Evolutionary conservation across 345 rosid genomes (phyloP), one percentile per base, ranked within the genome.

Genomic region (Brassica cretica): DNA sequence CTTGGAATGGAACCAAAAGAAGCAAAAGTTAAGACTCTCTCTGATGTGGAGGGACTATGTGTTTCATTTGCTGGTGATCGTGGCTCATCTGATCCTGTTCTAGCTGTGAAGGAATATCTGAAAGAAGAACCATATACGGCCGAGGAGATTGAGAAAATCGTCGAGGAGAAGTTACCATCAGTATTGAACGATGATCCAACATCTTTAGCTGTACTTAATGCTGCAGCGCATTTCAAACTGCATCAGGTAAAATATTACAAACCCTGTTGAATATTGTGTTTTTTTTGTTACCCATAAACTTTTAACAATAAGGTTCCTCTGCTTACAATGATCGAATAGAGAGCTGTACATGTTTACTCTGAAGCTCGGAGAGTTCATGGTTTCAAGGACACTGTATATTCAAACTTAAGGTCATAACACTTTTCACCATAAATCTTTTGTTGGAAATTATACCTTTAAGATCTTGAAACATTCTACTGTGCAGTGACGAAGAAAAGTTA

Each of bases 11-110:
- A 88, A 69, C 90, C 90, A 59, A 82, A 83, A 73, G 89, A 91
- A 64, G 97, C 89, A 39, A 87, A 90, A 71, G 94, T 89, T 32
- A 86, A 88, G 80, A 93, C 99, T 64, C 97, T 96, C 73, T 96
- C 96, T 25, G 96, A 96, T 46, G 97, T 93, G 76, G 99, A 96
- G 78, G 96, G 91, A 14, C 66, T 91, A 68, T 93, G 96, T 83
- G 88, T 88, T 60, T 68, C 93, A 70, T 93, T 89, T 64, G 91
- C 96, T 24, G 29, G 83, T 21, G 73, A 60, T 49, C 85, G 0
- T 61, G 90, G 81, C 75, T 91, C 92, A n/a, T 83, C 90, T 63
- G 98, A 93, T 81, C 98, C 99, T 56, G 87, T 88, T 64, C 77
- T 87, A 71, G 93, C 97, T 53, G 97, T 96, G 74, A 90, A 93